These are phyloP conservation scores for Monosporascus cannonballus DNA, from an alignment of 2,329 filamentous ascomycete genomes.

Conservation along the genomic window DNA sequence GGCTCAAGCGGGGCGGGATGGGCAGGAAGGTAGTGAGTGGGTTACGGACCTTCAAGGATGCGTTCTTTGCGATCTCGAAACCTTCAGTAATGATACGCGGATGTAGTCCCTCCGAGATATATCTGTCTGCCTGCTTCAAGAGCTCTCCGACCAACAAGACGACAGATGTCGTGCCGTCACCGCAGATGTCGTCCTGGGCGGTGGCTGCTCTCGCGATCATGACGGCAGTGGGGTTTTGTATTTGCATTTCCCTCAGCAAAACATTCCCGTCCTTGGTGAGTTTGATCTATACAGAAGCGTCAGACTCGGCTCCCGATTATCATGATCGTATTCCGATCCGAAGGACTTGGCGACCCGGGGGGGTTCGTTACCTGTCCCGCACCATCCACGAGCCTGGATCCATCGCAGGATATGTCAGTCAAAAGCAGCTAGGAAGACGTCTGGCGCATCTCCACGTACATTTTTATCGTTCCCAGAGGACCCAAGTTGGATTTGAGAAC, in stretches of 20 bases:
- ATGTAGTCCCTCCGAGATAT: constrained; percentile 95
- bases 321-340: constrained; percentile 2
- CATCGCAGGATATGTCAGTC: constrained; percentile 18
- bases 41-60: constrained; percentile 68
- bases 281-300: constrained; percentile 65
- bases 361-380: constrained; percentile 53
- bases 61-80: constrained; percentile 92
- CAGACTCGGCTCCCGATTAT: constrained; percentile 12
- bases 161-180: constrained; percentile 95
- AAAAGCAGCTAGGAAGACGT: not conserved
- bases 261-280: constrained; percentile 98
- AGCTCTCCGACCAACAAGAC: constrained; percentile 94
- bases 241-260: constrained; percentile 74
- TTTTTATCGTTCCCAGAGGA: constrained; percentile 91
- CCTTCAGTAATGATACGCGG: constrained; percentile 95
- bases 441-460: constrained; percentile 47
- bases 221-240: constrained; percentile 96
- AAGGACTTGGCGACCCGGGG: constrained; percentile 1
- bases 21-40: constrained; percentile 1
- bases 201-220: constrained; percentile 81
- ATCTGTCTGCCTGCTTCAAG: constrained; percentile 93
- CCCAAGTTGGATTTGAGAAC: constrained; percentile 95
- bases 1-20: constrained; percentile 5
- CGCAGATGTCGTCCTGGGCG: constrained; percentile 96
- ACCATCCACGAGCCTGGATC: constrained; percentile 59